Evolutionary conservation across 768 basidiomycete species (phyloP).

Genomic region (Hygrophoropsis aurantiaca): DNA sequence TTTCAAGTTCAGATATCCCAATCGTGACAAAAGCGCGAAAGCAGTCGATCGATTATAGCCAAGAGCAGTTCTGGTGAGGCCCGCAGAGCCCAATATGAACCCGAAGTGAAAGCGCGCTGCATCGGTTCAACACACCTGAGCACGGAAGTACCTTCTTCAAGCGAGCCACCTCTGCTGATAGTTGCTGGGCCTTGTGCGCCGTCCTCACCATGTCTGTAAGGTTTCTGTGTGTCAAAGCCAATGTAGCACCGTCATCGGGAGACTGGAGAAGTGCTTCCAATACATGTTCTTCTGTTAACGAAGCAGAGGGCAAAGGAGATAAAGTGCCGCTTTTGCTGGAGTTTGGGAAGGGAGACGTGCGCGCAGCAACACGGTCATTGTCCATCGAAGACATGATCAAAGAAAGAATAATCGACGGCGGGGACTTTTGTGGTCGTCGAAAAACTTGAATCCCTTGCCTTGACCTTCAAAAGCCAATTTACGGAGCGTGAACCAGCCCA

Average conservation of each 20-base stretch:
- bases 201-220: slow-evolving; percentile 74
- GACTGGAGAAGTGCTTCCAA: slow-evolving; percentile 65
- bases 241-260: slow-evolving; percentile 75
- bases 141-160: slow-evolving; percentile 51
- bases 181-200: slow-evolving; percentile 78
- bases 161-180: slow-evolving; percentile 45
- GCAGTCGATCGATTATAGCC: slow-evolving; percentile 81
- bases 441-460: too few relatives aligned
- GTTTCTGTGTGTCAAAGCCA: slow-evolving; percentile 79
- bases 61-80: slow-evolving; percentile 68
- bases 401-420: slow-evolving; percentile 6
- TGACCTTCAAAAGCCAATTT: too few relatives aligned
- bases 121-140: slow-evolving; percentile 50
- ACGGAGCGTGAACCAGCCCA: too few relatives aligned
- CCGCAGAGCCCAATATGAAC: slow-evolving; percentile 6
- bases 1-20: slow-evolving; percentile 87
- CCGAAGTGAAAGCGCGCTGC: slow-evolving; percentile 4
- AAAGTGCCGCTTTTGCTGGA: slow-evolving; percentile 23
- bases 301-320: slow-evolving; percentile 34
- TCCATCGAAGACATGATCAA: slow-evolving; percentile 29
- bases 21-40: slow-evolving; percentile 67
- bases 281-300: slow-evolving; percentile 58
- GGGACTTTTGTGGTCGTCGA: slow-evolving; percentile 17
- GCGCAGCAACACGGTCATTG: slow-evolving; percentile 26
- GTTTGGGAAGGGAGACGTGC: slow-evolving; percentile 27